Evolutionary conservation across 345 rosid genomes (phyloP).

Genomic region (Pseudoturritis turrita): DNA sequence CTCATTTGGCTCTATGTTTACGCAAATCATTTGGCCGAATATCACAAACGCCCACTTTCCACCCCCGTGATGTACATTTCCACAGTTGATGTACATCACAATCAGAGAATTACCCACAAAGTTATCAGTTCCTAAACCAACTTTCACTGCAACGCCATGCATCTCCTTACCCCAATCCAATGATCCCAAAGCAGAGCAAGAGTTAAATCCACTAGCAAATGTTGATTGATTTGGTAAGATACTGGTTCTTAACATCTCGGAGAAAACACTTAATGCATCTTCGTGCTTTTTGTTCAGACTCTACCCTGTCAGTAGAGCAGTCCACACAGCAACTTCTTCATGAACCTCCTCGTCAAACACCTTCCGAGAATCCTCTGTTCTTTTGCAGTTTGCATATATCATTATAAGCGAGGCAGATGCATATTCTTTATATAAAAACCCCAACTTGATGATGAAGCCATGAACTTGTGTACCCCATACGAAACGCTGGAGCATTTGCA

Average conservation of each 20-base stretch:
- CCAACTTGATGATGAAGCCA: slow-evolving; percentile 43
- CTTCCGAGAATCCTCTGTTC: slow-evolving; percentile 36
- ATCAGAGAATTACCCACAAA: slow-evolving; percentile 66
- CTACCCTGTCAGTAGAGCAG: slow-evolving; percentile 58
- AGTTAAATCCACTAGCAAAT: slow-evolving; percentile 58
- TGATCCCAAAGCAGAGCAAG: slow-evolving; percentile 57
- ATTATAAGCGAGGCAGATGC: slow-evolving; percentile 57
- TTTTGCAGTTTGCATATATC: slow-evolving; percentile 55
- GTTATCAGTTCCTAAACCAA: slow-evolving; percentile 49
- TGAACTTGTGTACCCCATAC: slow-evolving; percentile 60
- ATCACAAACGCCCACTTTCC: slow-evolving; percentile 47
- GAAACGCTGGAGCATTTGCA: slow-evolving; percentile 43
- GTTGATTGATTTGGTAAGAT: slow-evolving; percentile 70
- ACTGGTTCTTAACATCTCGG: slow-evolving; percentile 45
- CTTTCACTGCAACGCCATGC: slow-evolving; percentile 46
- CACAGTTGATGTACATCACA: slow-evolving; percentile 57
- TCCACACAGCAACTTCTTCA: slow-evolving; percentile 56
- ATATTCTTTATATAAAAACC: slow-evolving; percentile 44
- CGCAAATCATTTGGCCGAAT: slow-evolving; percentile 53
- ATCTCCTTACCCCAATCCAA: slow-evolving; percentile 60
- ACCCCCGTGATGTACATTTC: slow-evolving; percentile 57
- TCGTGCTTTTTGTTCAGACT: slow-evolving; percentile 47
- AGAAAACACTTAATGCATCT: slow-evolving; percentile 45
- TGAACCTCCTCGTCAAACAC: slow-evolving; percentile 42
- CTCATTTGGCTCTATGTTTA: slow-evolving; percentile 53